Conservation (phyloP, 2,329 filamentous ascomycete genomes). For the Sporothrix variecibatus region DNA sequence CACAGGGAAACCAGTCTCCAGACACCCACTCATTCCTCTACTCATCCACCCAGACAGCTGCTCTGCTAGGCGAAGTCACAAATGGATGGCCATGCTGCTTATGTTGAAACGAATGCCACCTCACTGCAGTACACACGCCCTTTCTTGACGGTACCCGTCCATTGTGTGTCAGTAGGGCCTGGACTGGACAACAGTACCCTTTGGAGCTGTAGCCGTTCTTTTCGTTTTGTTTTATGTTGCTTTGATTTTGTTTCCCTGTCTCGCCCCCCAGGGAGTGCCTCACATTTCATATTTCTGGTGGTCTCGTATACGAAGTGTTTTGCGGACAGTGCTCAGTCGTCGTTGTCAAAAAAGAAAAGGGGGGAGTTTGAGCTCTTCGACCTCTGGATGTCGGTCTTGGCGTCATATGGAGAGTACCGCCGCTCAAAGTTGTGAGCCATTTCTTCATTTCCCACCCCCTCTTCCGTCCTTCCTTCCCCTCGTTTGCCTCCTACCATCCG, state of each 20-base stretch:
- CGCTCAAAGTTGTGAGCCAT: background rate
- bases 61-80: background rate
- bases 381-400: background rate
- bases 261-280: background rate
- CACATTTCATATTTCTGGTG: background rate
- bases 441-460: slow-evolving; percentile 3
- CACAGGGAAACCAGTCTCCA: background rate
- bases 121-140: background rate
- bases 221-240: background rate
- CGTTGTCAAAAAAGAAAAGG: too few species aligned
- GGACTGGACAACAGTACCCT: background rate
- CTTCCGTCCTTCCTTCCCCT: background rate
- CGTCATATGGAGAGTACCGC: background rate
- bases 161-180: background rate
- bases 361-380: background rate
- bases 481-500: background rate
- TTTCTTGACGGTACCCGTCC: background rate
- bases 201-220: background rate
- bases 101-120: background rate
- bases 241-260: background rate
- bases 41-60: background rate
- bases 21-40: background rate
- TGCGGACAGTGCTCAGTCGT: too few species aligned
- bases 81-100: too few species aligned
- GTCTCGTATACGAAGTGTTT: too few species aligned